These are phyloP conservation scores for Diplotaxis tenuifolia DNA, from an alignment of 345 rosid species.

Conservation along the genomic window DNA sequence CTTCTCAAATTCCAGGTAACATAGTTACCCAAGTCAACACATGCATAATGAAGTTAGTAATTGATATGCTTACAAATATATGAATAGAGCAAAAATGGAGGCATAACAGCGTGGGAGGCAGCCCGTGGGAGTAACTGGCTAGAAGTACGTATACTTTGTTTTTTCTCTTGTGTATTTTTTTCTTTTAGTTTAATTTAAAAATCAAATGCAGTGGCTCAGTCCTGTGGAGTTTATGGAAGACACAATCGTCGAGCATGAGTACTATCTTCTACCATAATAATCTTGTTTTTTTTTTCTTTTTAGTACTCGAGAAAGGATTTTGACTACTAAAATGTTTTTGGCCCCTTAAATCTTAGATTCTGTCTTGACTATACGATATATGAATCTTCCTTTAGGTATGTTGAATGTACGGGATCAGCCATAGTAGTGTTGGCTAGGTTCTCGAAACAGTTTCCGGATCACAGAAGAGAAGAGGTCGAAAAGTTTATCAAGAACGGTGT, in stretches of 20 bases:
- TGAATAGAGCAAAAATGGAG: conserved; percentile 20
- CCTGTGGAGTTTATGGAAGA: conserved; percentile 19
- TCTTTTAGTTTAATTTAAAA: not conserved
- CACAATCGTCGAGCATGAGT: conserved; percentile 17
- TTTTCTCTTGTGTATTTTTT: no score
- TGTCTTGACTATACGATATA: no score
- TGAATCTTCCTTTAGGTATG: conserved; percentile 21
- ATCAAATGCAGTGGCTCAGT: conserved; percentile 16
- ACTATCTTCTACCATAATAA: no score
- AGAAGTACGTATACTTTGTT: conserved; percentile 22
- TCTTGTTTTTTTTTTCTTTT: not conserved
- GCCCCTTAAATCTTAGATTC: no score
- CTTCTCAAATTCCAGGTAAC: conserved; percentile 71
- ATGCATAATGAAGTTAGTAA: no score
- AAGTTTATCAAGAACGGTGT: conserved; percentile 45
- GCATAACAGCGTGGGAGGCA: conserved; percentile 19
- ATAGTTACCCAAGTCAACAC: no score
- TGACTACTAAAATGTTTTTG: no score
- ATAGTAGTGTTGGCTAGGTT: conserved; percentile 41
- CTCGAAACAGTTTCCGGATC: conserved; percentile 44
- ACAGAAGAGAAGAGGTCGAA: conserved; percentile 51
- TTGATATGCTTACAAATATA: no score
- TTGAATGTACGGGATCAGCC: conserved; percentile 56
- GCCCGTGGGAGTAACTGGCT: conserved; percentile 15
- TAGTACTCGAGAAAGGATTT: not conserved